These are phyloP conservation scores for Parsonsia alboflavescens DNA, from an alignment of 257 asterid species.

Conservation along the genomic window DNA sequence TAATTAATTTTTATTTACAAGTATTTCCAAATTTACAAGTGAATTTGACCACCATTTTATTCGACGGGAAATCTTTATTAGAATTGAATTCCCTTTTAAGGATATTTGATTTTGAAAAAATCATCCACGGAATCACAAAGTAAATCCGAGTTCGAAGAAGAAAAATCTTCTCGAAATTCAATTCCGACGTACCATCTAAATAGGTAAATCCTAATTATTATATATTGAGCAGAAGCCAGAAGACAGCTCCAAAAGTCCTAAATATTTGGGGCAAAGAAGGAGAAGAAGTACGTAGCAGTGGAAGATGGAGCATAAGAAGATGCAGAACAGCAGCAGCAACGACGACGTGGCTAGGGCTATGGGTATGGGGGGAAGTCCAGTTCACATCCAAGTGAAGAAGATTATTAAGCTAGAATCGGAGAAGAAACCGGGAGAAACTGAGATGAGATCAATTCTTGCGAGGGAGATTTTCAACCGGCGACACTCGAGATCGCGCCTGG, in stretches of 20 bases:
- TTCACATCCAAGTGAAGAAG: constrained; percentile 36
- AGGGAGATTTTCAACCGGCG: constrained; percentile 22
- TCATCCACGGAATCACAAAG: too few species aligned
- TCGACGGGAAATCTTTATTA: too few species aligned
- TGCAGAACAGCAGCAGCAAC: not conserved
- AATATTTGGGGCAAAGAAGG: not conserved
- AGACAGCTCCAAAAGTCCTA: not conserved
- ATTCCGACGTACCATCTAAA: too few species aligned
- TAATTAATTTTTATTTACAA: too few species aligned
- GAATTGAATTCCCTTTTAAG: too few species aligned
- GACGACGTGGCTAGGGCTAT: too few species aligned
- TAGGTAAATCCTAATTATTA: too few species aligned
- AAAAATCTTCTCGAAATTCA: too few species aligned
- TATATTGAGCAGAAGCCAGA: not conserved
- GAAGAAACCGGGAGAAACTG: constrained; percentile 11
- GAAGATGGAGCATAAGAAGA: not conserved
- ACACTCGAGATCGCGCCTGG: constrained; percentile 33
- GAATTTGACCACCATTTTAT: too few species aligned
- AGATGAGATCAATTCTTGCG: constrained; percentile 5
- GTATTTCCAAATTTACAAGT: too few species aligned
- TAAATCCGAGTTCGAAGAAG: too few species aligned
- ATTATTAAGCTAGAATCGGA: constrained; percentile 29
- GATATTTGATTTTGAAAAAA: too few species aligned
- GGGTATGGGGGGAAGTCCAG: not conserved
- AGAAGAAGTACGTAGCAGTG: not conserved